Base-by-base conservation (phyloP, 345 rosid species). In the Eucalyptus regnans region DNA sequence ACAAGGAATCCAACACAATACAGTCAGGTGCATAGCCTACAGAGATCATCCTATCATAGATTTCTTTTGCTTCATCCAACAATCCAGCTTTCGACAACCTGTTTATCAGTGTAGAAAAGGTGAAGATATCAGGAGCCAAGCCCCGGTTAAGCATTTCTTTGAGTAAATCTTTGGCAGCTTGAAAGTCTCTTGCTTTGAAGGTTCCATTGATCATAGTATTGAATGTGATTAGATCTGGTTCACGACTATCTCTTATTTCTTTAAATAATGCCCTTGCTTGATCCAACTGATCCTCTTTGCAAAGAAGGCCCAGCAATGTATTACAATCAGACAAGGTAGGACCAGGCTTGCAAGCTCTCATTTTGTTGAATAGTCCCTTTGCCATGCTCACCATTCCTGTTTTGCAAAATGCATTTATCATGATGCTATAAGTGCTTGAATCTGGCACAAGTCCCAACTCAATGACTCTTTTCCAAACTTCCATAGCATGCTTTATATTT, bases 271-370 rank as follows among this genome's bases (percentile, higher is more conserved):
- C 91, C 91, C 90, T 92, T 56, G 98, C 97, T 91, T 94, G 95
- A 86, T 94, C 95, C 91, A 94, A 80, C 91, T 92, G 92, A 89
- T 95, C 91, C 89, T 94, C 98, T 89, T 94, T 93, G 94, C 95
- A 93, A 91, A 95, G 91, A 22, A 93, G 91, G 76, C 95, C 90
- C 91, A 96, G 81, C 56, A 94, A 84, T 6, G 91, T 88, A 91
- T 95, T 95, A 91, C 91, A 95, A 91, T 94, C 95, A 46, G 86
- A 89, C 89, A 91, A 88, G 15, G 88, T 71, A 46, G 95, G 96
- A 68, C 50, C 87, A 79, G 90, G 86, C 90, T 92, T 87, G 76
- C 90, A 89, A 56, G 76, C 71, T 91, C 93, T 94, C 93, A 94
- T 90, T 91, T 93, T 93, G 90, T 89, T 86, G 68, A 95, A 92